Base-by-base conservation (phyloP, 106 monocot genomes). In the Apostasia shenzhenica region DNA sequence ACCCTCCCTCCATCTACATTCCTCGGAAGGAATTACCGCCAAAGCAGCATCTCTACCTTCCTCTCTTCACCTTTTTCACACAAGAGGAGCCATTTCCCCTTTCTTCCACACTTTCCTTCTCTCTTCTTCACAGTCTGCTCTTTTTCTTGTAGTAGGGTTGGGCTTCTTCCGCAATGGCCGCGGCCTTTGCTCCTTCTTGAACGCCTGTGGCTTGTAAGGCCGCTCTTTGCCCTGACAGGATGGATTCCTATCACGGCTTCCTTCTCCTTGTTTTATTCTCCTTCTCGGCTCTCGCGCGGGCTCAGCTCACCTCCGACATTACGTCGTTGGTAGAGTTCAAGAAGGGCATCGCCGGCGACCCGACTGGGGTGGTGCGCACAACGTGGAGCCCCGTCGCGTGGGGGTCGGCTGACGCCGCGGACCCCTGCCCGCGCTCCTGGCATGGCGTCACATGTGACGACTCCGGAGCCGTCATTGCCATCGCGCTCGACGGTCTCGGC, bases 321-420 rank as follows among this genome's bases (percentile, higher is more conserved):
- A 69, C 45, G 10, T 71, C 91, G 12, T 82, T 95, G n/a, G 69
- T 91, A 8, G 88, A 86, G 77, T 91, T 95, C 88, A 88, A 81
- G 81, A 84, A 88, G 72, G 88, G 83, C 50, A 91, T 95, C 78
- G 45, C 51, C 10, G 50, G 48, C 39, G 83, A 82, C 66, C 80
- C 81, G 39, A 66, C 80, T 1, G 83, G 83, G 14, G 45, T 49
- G 43, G 76, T 81, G 11, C 70, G 80, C 77, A 14, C 55, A 13
- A 76, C 88, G 1, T 95, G 95, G 95, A 54, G 47, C 45, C 49
- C 61, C 8, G 55, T 53, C 39, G 57, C 59, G 8, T 59, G 40
- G 72, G 66, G 11, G 6, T 66, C 76, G 50, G 51, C 45, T 68
- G 46, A 48, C 59, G 26, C 12, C 54, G 58, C 40, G 11, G 56